A percentile compares a stretch with the other conserved stretches of the same genome.
Conservation (phyloP, 331 rosid species). For the Cucumis variabilis region DNA sequence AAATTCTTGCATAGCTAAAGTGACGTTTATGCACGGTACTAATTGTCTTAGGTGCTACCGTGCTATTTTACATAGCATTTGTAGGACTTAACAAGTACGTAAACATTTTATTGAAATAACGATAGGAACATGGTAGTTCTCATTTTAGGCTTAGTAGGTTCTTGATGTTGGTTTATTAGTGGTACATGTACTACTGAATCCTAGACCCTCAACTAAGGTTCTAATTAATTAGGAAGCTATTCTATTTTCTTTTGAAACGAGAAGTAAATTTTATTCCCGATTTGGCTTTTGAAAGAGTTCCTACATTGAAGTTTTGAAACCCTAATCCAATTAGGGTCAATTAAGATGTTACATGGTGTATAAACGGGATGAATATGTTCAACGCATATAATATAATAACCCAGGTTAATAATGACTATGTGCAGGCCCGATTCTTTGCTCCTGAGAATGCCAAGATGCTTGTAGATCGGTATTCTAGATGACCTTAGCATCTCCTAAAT, state of each 20-base stretch:
- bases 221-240: neutral
- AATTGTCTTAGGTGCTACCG: neutral
- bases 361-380: too few relatives aligned
- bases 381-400: neutral
- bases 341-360: neutral
- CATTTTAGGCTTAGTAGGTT: neutral
- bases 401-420: neutral
- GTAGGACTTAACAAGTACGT: neutral
- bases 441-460: constrained; percentile 85
- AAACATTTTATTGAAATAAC: neutral
- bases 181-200: neutral
- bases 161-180: neutral
- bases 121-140: neutral
- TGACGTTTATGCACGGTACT: neutral
- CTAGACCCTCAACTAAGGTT: neutral
- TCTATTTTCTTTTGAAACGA: neutral
- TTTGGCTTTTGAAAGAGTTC: neutral
- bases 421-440: constrained; percentile 93
- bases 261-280: neutral
- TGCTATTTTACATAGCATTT: neutral
- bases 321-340: neutral
- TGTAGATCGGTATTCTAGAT: constrained; percentile 75
- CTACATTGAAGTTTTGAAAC: neutral
- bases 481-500: neutral
- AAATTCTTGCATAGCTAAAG: constrained; percentile 19